phyloP scores from a whole-genome alignment of 768 basidiomycete species.

The Omphalotus guepiniiformis region DNA sequence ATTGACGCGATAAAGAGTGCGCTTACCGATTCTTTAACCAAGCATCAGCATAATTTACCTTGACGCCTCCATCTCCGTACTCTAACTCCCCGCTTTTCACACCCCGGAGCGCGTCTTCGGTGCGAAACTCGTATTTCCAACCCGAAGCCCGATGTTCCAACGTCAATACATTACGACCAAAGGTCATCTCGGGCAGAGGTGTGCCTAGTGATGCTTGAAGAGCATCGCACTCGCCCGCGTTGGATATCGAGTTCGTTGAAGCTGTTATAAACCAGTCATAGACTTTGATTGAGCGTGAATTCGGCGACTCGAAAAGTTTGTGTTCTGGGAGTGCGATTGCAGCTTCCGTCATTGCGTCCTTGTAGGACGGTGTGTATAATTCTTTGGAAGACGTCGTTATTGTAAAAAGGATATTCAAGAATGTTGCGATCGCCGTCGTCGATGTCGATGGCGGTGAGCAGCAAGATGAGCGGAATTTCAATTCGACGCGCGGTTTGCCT shows the following conservation, averaged over 20 bases:
- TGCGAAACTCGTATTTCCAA: slow-evolving; percentile 63
- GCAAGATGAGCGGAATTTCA: no score
- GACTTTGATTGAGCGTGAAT: slow-evolving; percentile 65
- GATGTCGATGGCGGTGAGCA: no score
- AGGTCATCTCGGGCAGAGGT: slow-evolving; percentile 95
- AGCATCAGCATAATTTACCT: slow-evolving; percentile 90
- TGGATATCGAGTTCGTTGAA: slow-evolving; percentile 74
- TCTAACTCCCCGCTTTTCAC: slow-evolving; percentile 77
- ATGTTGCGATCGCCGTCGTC: no score
- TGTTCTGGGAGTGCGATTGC: slow-evolving; percentile 54
- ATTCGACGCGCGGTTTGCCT: no score
- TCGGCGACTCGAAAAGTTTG: slow-evolving; percentile 63
- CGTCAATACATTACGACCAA: slow-evolving; percentile 75
- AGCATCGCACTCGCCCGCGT: slow-evolving; percentile 67
- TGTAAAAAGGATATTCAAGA: no score
- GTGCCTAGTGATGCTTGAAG: slow-evolving; percentile 63
- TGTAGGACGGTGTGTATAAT: not conserved
- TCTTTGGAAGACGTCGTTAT: no score
- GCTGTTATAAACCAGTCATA: slow-evolving; percentile 63
- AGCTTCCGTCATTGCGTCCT: slow-evolving; percentile 30
- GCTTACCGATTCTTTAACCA: slow-evolving; percentile 87
- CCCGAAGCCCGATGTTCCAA: slow-evolving; percentile 62
- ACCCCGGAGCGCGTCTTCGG: slow-evolving; percentile 58
- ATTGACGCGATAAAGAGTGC: slow-evolving; percentile 15
- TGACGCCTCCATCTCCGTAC: slow-evolving; percentile 86